These are phyloP conservation scores for Canavalia ensiformis DNA, from an alignment of 306 rosid species.

Conservation along the genomic window DNA sequence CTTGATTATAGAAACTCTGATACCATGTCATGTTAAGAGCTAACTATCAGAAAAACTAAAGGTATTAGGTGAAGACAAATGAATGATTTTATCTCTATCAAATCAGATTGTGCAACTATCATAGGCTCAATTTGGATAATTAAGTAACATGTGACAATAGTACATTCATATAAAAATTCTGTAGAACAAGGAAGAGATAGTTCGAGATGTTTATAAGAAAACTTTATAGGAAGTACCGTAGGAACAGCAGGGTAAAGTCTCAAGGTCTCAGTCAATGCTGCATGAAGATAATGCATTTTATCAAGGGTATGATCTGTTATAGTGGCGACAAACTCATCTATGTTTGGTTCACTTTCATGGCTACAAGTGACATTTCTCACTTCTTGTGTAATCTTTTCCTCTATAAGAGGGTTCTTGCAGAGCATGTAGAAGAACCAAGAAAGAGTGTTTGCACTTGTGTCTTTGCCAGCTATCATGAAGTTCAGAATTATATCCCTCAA, in stretches of 20 bases:
- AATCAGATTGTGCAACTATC: slow-evolving; percentile 2
- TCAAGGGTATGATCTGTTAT: slow-evolving; percentile 68
- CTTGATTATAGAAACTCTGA: too few relatives aligned
- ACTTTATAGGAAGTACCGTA: slow-evolving; percentile 43
- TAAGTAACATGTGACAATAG: not conserved
- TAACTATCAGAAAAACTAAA: not conserved
- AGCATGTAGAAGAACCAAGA: slow-evolving; percentile 90
- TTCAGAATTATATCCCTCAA: slow-evolving; percentile 74
- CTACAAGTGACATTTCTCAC: slow-evolving; percentile 59
- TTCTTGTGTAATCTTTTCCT: slow-evolving; percentile 77
- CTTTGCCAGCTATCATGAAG: slow-evolving; percentile 84
- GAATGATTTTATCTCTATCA: not conserved
- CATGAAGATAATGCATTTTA: slow-evolving; percentile 87
- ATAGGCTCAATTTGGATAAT: slow-evolving; percentile 4
- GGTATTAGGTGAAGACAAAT: not conserved
- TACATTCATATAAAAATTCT: not conserved
- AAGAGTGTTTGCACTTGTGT: slow-evolving; percentile 73
- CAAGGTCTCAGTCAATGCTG: slow-evolving; percentile 80
- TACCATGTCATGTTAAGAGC: too few relatives aligned
- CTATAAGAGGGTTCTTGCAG: slow-evolving; percentile 78
- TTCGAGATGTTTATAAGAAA: not conserved
- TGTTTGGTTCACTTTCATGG: slow-evolving; percentile 44
- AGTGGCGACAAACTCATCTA: slow-evolving; percentile 57
- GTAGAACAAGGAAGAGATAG: not conserved
- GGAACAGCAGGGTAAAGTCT: slow-evolving; percentile 86